A percentile compares a stretch with the other conserved stretches of the same genome.
Conservation (phyloP, 257 asterid species). For the Verbena officinalis region DNA sequence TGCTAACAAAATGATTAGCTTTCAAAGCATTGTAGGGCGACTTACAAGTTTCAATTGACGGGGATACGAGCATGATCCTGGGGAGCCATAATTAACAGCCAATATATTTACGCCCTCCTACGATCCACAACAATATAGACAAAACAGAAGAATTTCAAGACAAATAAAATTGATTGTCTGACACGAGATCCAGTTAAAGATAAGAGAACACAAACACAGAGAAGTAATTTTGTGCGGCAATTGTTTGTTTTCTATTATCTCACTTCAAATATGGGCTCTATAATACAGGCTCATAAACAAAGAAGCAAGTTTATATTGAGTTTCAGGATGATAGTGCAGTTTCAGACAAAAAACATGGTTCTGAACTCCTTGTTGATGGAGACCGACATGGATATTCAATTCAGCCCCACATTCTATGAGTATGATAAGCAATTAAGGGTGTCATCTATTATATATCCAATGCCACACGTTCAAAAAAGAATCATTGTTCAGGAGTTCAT, state of each 20-base stretch:
- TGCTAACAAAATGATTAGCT: no score
- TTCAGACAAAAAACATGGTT: neutral
- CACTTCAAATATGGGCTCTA: neutral
- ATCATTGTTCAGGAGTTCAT: constrained; percentile 24
- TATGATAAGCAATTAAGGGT: neutral
- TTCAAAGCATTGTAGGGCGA: constrained; percentile 8
- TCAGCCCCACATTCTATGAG: neutral
- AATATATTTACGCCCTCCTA: constrained; percentile 91
- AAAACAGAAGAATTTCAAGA: no score
- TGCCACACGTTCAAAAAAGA: constrained; percentile 14
- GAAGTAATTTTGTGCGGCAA: neutral
- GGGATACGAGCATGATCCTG: constrained; percentile 87
- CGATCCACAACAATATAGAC: constrained; percentile 7
- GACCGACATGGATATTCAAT: neutral
- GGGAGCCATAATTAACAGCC: constrained; percentile 92
- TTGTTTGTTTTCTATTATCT: neutral
- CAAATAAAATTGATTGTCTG: neutral
- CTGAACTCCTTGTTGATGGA: neutral
- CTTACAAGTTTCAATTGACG: constrained; percentile 79
- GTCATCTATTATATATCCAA: constrained; percentile 4
- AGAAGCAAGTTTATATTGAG: constrained; percentile 6
- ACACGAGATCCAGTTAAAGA: neutral
- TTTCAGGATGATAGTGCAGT: constrained; percentile 8
- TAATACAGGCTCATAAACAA: neutral
- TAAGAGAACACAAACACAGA: neutral